Evolutionary conservation across 805 yeast genomes (phyloP), one percentile per base, ranked within the genome.

Genomic region (Kodamaea kakaduensis): DNA sequence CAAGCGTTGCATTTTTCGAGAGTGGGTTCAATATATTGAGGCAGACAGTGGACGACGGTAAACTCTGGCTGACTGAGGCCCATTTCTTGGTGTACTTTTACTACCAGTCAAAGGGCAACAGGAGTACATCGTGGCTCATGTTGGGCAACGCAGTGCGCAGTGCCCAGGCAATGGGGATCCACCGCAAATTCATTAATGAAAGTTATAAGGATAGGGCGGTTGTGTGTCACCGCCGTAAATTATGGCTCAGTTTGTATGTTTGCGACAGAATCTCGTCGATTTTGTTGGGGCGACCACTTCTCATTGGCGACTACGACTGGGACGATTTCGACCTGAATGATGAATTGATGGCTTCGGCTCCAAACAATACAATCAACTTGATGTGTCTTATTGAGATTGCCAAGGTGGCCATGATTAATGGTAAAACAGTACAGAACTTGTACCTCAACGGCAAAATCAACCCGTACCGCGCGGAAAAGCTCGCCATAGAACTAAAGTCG

Each of bases 51-150:
- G 64, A 65, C 31, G 71, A 65, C 42, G 65, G 59, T 17, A 60
- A 50, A 20, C 28, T 67, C 9, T 69, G 74, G 73, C 43, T 64
- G 9, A 66, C 67, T 3, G 69, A 67, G 37, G 63, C 64, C 4
- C 54, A 68, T 38, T 42, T 65, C 19, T 43, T 72, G 15, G 51
- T 61, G 22, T 66, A 57, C 43, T 58, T 68, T 42, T 68, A 56
- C 44, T 61, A 69, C 38, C 69, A 65, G 32, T 48, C 56, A 19
- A 55, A 55, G n/a, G 61, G 69, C 7, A 61, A 59, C 32, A 56
- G 68, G 37, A 58, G 58, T 31, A 52, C 67, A 0, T 66, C 74
- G 4, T 71, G 75, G 75, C 51, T 68, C 9, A 59, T 58, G 42
- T 43, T 70, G 16, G 71, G 73, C 6, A 41, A 45, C 13, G 66